Evolutionary conservation across 179 eudicot species (phyloP).

Genomic region (Carnegiea gigantea): DNA sequence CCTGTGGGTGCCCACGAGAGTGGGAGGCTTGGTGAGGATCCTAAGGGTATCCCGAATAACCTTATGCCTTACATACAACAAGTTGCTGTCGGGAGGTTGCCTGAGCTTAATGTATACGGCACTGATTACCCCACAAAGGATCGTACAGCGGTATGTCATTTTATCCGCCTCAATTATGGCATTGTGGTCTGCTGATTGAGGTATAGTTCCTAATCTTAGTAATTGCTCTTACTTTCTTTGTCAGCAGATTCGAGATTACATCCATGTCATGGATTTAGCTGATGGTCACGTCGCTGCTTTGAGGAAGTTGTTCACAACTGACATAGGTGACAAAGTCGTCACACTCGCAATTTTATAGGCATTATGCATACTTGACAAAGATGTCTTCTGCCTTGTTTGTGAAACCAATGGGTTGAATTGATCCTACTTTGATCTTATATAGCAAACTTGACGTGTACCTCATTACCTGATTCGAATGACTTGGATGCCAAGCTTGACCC

Average conservation of each 20-base stretch:
- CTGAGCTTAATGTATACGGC: slow-evolving; percentile 85
- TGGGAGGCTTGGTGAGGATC: slow-evolving; percentile 88
- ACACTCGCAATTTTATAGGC: background rate
- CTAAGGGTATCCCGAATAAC: slow-evolving; percentile 86
- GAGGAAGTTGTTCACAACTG: slow-evolving; percentile 55
- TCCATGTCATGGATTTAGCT: slow-evolving; percentile 93
- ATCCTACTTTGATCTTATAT: background rate
- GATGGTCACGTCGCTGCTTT: slow-evolving; percentile 92
- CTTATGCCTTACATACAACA: slow-evolving; percentile 91
- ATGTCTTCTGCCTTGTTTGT: background rate
- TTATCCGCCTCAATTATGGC: background rate
- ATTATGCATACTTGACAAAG: background rate
- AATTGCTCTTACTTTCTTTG: background rate
- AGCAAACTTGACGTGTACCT: background rate
- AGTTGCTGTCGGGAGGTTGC: slow-evolving; percentile 85
- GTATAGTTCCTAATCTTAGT: background rate
- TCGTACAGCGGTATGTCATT: slow-evolving; percentile 74
- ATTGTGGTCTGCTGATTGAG: background rate
- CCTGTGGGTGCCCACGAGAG: slow-evolving; percentile 97
- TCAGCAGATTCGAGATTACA: slow-evolving; percentile 78
- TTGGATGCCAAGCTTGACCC: background rate
- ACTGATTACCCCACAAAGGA: slow-evolving; percentile 90
- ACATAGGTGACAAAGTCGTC: slow-evolving; percentile 44
- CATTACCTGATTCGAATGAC: background rate
- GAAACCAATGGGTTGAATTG: background rate